A percentile compares a stretch with the other conserved stretches of the same genome.
phyloP scores from a whole-genome alignment of 331 rosid genomes.

The Spiraea crenata region DNA sequence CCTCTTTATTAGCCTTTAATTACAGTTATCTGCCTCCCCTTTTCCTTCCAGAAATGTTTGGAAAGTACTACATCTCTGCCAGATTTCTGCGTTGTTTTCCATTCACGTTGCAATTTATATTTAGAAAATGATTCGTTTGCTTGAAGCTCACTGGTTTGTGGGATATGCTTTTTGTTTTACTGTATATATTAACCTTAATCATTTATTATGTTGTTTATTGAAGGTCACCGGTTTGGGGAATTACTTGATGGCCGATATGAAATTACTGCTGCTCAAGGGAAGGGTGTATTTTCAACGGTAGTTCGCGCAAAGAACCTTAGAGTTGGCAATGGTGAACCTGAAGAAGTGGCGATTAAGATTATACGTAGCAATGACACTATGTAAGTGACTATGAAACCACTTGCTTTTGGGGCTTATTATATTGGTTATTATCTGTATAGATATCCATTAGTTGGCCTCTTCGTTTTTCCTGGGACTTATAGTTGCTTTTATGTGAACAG shows the following conservation, averaged over 20 bases:
- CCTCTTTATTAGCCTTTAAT: background rate
- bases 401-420: background rate
- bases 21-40: background rate
- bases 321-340: slow-evolving; percentile 75
- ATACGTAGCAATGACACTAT: slow-evolving; percentile 96
- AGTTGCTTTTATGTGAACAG: slow-evolving; percentile 42
- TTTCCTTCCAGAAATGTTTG: background rate
- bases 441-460: slow-evolving; percentile 11
- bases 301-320: slow-evolving; percentile 88
- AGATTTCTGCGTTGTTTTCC: background rate
- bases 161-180: background rate
- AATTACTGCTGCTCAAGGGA: slow-evolving; percentile 92
- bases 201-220: slow-evolving; percentile 22
- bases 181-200: background rate
- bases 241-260: slow-evolving; percentile 92
- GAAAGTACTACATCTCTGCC: background rate
- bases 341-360: slow-evolving; percentile 93
- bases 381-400: slow-evolving; percentile 40
- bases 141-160: background rate
- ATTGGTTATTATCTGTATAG: background rate
- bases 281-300: slow-evolving; percentile 95
- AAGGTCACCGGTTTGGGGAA: slow-evolving; percentile 93
- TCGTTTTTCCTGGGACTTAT: slow-evolving; percentile 2
- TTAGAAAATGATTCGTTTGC: background rate
- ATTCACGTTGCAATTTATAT: background rate